Evolutionary conservation across 1,139 yeast species (phyloP).

Genomic region (Diutina scorzettiae): DNA sequence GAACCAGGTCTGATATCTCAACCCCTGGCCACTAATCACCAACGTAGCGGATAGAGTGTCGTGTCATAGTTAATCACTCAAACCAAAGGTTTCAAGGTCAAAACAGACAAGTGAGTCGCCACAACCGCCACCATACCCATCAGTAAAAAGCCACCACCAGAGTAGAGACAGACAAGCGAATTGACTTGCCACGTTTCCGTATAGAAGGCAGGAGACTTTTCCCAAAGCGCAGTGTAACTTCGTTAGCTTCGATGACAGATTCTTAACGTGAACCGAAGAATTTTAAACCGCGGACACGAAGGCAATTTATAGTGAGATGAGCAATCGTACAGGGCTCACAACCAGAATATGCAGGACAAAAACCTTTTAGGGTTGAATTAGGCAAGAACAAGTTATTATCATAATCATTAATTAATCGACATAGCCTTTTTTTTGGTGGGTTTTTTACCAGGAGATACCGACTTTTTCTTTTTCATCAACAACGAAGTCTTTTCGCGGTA

Average conservation of each 20-base stretch:
- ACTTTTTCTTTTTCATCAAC: background rate
- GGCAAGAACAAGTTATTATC: no score
- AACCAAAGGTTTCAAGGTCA: constrained; percentile 2
- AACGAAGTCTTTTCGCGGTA: constrained; percentile 3
- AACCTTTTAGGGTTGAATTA: no score
- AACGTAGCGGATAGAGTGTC: background rate
- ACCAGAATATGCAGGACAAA: background rate
- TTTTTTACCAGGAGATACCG: background rate
- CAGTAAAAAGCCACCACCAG: background rate
- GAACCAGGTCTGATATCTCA: background rate
- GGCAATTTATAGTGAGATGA: no score
- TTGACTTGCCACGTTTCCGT: constrained; percentile 5
- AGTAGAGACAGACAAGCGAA: background rate
- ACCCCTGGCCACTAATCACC: background rate
- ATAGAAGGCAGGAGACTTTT: constrained; percentile 6
- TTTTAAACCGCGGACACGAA: no score
- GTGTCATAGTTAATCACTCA: background rate
- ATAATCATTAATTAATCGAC: no score
- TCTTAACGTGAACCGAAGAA: constrained; percentile 1
- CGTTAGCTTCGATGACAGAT: constrained; percentile 5
- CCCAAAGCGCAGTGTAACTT: constrained; percentile 5
- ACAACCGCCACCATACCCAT: background rate
- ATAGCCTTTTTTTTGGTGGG: constrained; percentile 1
- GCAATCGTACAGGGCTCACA: background rate
- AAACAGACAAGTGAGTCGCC: background rate